phyloP scores from a whole-genome alignment of 768 basidiomycete species.

The Coprinopsis marcescibilis region DNA sequence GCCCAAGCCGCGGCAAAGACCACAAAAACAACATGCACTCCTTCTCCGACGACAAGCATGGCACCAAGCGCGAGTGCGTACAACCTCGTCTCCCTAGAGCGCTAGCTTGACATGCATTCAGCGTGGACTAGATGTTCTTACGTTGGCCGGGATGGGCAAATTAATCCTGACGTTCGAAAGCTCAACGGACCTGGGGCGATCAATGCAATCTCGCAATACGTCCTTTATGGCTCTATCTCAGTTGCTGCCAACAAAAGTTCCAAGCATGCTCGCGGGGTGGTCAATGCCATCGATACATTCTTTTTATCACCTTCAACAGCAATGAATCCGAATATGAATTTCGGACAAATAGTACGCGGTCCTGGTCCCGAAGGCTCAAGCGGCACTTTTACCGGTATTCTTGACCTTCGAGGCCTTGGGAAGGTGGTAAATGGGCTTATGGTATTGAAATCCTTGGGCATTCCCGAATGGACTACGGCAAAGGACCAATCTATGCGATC shows the following conservation, averaged over 20 bases:
- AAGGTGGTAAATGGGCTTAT: conserved; percentile 44
- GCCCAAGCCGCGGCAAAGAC: conserved; percentile 29
- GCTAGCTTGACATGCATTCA: conserved; percentile 10
- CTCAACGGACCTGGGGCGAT: conserved; percentile 38
- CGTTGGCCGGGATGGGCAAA: conserved; percentile 42
- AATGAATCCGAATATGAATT: conserved; percentile 53
- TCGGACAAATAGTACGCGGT: conserved; percentile 49
- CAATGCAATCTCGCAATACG: conserved; percentile 35
- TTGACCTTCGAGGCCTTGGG: conserved; percentile 46
- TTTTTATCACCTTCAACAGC: conserved; percentile 38
- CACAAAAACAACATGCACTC: conserved; percentile 33
- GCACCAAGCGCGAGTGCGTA: conserved; percentile 48
- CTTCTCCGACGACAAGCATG: conserved; percentile 41
- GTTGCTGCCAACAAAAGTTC: conserved; percentile 29
- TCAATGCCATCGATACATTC: conserved; percentile 35
- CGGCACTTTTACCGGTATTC: conserved; percentile 49
- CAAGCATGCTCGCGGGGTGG: conserved; percentile 31
- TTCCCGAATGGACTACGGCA: conserved; percentile 36
- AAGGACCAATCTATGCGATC: conserved; percentile 32
- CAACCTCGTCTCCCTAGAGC: not conserved
- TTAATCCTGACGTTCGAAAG: conserved; percentile 49
- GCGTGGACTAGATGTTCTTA: conserved; percentile 42
- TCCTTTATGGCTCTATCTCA: conserved; percentile 40
- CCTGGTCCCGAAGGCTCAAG: conserved; percentile 34
- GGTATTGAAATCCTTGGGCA: conserved; percentile 30